Conservation (phyloP, 441 rosid genomes). For the Aquilaria agallochum region DNA sequence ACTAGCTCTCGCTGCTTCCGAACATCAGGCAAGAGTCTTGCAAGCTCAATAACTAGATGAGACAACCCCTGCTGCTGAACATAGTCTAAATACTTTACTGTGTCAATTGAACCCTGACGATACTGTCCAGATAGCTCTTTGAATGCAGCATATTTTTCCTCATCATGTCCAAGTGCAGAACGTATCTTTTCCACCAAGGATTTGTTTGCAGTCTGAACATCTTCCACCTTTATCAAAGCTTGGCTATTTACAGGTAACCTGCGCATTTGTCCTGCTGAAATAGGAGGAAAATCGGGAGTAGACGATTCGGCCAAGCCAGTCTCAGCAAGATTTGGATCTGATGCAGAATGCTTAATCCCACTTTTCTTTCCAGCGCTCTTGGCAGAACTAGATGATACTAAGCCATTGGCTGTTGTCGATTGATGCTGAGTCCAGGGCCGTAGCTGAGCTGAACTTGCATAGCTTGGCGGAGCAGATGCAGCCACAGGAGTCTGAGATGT, state of each 20-base stretch:
- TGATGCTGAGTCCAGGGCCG: constrained; percentile 10
- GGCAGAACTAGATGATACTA: constrained; percentile 21
- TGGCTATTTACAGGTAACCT: constrained; percentile 34
- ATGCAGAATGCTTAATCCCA: constrained; percentile 57
- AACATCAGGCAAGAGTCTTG: constrained; percentile 80
- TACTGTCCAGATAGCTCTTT: constrained; percentile 75
- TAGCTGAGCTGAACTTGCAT: constrained; percentile 40
- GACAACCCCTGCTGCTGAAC: constrained; percentile 65
- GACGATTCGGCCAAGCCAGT: constrained; percentile 33
- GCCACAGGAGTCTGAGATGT: constrained; percentile 22
- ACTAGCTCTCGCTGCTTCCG: constrained; percentile 85
- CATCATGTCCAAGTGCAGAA: constrained; percentile 59
- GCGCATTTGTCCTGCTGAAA: constrained; percentile 44
- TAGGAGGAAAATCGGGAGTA: constrained; percentile 70
- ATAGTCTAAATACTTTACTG: constrained; percentile 55
- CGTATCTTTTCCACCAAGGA: constrained; percentile 83
- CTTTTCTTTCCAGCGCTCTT: constrained; percentile 26
- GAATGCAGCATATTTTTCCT: constrained; percentile 63
- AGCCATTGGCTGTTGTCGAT: constrained; percentile 23
- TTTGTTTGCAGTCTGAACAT: constrained; percentile 77
- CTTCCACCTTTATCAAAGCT: constrained; percentile 30
- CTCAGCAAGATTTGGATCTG: constrained; percentile 66
- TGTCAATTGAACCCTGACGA: constrained; percentile 72
- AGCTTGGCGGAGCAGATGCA: constrained; percentile 24
- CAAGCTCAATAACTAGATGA: constrained; percentile 77